These are phyloP conservation scores for Salix exigua DNA, from an alignment of 345 rosid species.

Conservation along the genomic window DNA sequence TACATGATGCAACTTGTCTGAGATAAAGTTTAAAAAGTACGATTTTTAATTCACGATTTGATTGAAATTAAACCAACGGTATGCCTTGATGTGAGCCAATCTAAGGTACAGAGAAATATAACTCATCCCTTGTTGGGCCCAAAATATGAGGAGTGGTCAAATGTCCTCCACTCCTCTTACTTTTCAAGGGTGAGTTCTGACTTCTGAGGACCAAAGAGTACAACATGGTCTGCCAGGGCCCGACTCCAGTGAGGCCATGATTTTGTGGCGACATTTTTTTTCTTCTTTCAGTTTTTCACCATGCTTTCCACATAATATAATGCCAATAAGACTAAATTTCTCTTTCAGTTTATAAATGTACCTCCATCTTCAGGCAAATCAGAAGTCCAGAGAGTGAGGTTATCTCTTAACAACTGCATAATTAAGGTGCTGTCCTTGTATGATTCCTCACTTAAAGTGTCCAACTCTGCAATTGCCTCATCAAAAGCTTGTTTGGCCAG, in stretches of 20 bases:
- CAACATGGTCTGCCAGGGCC: too few relatives aligned
- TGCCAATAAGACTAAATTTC: neutral
- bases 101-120: neutral
- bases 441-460: slow-evolving; percentile 92
- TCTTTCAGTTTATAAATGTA: slow-evolving; percentile 12
- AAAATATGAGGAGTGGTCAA: neutral
- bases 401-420: slow-evolving; percentile 97
- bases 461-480: slow-evolving; percentile 95
- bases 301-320: neutral
- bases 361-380: slow-evolving; percentile 99
- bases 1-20: slow-evolving; percentile 20
- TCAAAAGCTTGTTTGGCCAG: slow-evolving; percentile 98
- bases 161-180: neutral
- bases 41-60: neutral
- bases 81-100: neutral
- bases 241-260: too few relatives aligned
- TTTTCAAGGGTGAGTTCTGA: neutral
- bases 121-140: neutral
- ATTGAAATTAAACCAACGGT: neutral
- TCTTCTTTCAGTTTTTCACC: neutral
- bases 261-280: too few relatives aligned
- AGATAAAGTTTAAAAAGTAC: slow-evolving; percentile 1
- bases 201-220: too few relatives aligned
- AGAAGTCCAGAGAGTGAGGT: slow-evolving; percentile 98
- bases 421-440: slow-evolving; percentile 98